Evolutionary conservation across 805 yeast species (phyloP), one percentile per base, ranked within the genome.

Genomic region (Tetrapisispora iriomotensis): DNA sequence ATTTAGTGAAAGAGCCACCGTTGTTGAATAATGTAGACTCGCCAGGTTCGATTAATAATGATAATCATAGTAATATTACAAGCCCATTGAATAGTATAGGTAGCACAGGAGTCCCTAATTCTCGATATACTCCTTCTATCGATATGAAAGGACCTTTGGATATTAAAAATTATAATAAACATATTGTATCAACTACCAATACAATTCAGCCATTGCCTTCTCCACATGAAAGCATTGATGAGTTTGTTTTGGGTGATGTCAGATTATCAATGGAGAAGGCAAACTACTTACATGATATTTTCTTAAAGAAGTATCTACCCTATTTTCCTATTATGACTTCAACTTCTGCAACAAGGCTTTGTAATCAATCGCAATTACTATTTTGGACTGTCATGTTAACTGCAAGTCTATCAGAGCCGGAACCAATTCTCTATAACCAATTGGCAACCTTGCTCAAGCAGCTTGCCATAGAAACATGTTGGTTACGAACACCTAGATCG

Each of bases 371-470:
- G 0, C 90, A 83, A 53, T 66, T 87, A 18, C 65, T 88, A 37
- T 88, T 88, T 55, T 88, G 96, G 96, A 74, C 94, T 0, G 90
- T 87, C 2, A 82, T 85, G 67, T 66, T 84, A 33, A 85, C 94
- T 0, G 94, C 95, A 0, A 77, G 92, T 33, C 64, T 82, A 15
- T 78, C 94, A 0, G 95, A 87, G 50, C 90, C 94, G 0, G 90
- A 83, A 36, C 95, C 96, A 3, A 70, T 82, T 0, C 56, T 86
- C 34, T 88, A 88, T 65, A 74, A 75, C 60, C 71, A 81, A 22
- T 65, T 87, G 34, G 81, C 92, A 13, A 75, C 84, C 2, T 67
- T 85, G 30, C 82, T 88, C 48, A 84, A 83, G 52, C 92, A 84
- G 52, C 64, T 87, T 48, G 95, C 95, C 0, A 85, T 85, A 38